A percentile compares a stretch with the other conserved stretches of the same genome.
Conservation (phyloP, 495 filamentous ascomycete species). For the Chaetomium tenue region DNA sequence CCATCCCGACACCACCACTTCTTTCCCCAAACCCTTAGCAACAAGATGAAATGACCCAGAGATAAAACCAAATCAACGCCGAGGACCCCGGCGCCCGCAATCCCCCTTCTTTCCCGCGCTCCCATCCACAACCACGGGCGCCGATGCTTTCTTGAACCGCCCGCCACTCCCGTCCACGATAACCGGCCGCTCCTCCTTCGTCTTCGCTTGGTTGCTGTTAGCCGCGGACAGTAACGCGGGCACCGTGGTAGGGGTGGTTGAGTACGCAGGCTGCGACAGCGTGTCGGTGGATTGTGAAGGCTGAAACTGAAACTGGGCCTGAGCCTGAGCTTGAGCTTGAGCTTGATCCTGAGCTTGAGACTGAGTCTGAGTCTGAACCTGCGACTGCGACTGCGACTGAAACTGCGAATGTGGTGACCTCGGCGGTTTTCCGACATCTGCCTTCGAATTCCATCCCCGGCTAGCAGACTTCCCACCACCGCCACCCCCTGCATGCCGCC, state of each 20-base stretch:
- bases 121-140: slow-evolving; percentile 26
- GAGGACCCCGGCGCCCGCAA: not conserved
- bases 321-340: not conserved
- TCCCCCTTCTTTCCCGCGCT: slow-evolving; percentile 1
- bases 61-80: not conserved
- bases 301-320: not conserved
- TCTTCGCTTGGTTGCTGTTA: not conserved
- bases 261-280: not conserved
- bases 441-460: not conserved
- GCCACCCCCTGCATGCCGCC: not conserved
- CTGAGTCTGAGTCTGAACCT: too few relatives aligned
- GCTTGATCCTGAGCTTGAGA: too few relatives aligned
- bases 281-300: not conserved
- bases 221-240: not conserved
- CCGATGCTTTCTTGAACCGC: slow-evolving; percentile 5
- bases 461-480: not conserved
- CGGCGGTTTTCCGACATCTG: not conserved
- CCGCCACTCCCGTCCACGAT: slow-evolving; percentile 16
- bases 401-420: not conserved
- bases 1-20: not conserved
- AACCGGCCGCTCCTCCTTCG: slow-evolving; percentile 15
- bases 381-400: too few relatives aligned
- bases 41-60: not conserved
- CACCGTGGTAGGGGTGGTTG: not conserved
- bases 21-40: not conserved